phyloP scores from a whole-genome alignment of 2,329 filamentous ascomycete species.

The Ascomycota sp. region DNA sequence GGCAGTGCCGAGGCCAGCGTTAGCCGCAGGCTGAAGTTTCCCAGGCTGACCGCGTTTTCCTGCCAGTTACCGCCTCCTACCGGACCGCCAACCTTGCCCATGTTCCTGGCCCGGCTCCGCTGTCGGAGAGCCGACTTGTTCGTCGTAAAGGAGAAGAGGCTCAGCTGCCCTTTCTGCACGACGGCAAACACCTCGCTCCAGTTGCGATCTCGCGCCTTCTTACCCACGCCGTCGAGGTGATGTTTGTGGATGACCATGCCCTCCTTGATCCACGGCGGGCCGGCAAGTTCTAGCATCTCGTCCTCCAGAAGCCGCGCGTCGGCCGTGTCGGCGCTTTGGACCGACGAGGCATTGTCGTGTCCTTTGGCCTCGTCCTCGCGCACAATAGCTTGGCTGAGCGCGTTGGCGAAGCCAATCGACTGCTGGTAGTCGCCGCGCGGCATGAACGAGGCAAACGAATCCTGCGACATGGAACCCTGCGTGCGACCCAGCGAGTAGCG shows the following conservation, averaged over 20 bases:
- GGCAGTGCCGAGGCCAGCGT: constrained; percentile 82
- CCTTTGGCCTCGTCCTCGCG: constrained; percentile 55
- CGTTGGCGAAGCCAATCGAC: constrained; percentile 93
- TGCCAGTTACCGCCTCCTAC: constrained; percentile 98
- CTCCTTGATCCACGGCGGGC: constrained; percentile 97
- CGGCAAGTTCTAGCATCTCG: constrained; percentile 74
- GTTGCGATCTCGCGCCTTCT: constrained; percentile 80
- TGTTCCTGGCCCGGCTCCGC: constrained; percentile 36
- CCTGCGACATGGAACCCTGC: constrained; percentile 77
- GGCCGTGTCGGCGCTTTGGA: constrained; percentile 38
- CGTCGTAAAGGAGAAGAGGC: constrained; percentile 80
- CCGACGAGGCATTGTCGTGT: constrained; percentile 23
- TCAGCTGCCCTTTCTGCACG: constrained; percentile 84
- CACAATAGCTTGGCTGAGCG: constrained; percentile 88
- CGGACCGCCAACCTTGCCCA: constrained; percentile 32
- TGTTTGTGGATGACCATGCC: constrained; percentile 93
- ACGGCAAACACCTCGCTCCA: constrained; percentile 95
- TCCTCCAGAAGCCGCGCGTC: constrained; percentile 61
- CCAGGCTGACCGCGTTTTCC: constrained; percentile 80
- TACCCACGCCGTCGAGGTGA: constrained; percentile 76
- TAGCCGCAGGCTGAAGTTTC: constrained; percentile 72
- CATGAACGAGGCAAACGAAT: constrained; percentile 65
- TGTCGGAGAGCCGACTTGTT: constrained; percentile 53
- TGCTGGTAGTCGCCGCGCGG: constrained; percentile 74
- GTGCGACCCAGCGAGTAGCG: constrained; percentile 83